Base-by-base conservation (phyloP, 2,329 filamentous ascomycete species). In the Hymenoscyphus scutula region DNA sequence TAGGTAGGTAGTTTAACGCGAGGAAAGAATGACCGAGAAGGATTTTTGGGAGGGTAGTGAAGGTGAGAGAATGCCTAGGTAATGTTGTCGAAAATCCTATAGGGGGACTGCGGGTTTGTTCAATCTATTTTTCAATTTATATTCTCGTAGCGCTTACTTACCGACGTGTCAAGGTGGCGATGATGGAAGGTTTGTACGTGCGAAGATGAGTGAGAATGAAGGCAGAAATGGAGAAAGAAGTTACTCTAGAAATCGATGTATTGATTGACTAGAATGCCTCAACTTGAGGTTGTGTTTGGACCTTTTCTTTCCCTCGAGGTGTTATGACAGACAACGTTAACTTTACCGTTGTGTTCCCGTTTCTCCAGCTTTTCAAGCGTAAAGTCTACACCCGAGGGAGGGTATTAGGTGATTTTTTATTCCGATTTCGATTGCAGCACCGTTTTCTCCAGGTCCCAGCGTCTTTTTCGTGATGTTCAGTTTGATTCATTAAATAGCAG, bases 81-180 rank as follows among this genome's bases (percentile, higher is more conserved):
- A 1, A n/a, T n/a, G n/a, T 19, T 45, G 2, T 5, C n/a, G 10
- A 45, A 45, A 45, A 6, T 19, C 41, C 5, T 45, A 48, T 34
- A 13, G 15, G n/a, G n/a, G 38, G 8, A 7, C 17, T 19, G 17
- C 8, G 41, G n/a, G n/a, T 23, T 48, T 23, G 8, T 10, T n/a
- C n/a, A n/a, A 48, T 25, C 19, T 23, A 48, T 4, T 25, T 48
- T 23, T 15, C 3, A 19, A 48, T n/a, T 10, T 23, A 2, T 7
- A 45, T 48, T 48, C 11, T 23, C 41, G 41, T 48, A 48, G 41
- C 41, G 41, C 41, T 48, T 48, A 48, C 38, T 41, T 17, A 17
- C n/a, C 41, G 41, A 48, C 41, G 41, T 48, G 41, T 48, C 41
- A 48, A 48, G 41, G 41, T 48, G 41, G 41, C 41, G 41, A 48